These are phyloP conservation scores for Phytophthora hibernalis DNA, from an alignment of 352 stramenopile genomes.

Conservation along the genomic window DNA sequence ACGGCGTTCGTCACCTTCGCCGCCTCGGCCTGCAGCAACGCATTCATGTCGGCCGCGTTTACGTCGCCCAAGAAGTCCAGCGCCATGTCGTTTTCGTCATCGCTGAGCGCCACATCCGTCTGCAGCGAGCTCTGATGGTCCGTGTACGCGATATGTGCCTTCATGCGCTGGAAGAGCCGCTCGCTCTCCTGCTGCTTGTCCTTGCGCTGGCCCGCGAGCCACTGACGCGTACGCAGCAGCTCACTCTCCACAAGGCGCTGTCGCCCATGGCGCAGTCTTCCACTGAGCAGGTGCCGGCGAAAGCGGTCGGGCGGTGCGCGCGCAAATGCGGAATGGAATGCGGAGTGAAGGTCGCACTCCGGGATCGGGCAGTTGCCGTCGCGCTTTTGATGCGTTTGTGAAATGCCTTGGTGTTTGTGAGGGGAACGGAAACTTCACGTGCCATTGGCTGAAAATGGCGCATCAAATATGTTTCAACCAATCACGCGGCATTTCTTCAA, in stretches of 20 bases:
- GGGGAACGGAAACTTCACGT: background rate
- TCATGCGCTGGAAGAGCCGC: conserved; percentile 40
- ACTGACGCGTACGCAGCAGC: conserved; percentile 49
- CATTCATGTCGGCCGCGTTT: conserved; percentile 57
- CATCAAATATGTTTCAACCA: too few relatives aligned
- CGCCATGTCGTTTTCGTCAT: conserved; percentile 42
- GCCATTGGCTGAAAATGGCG: too few relatives aligned
- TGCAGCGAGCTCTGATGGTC: conserved; percentile 49
- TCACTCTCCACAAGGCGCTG: conserved; percentile 49
- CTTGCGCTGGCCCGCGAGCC: conserved; percentile 30
- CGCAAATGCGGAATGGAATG: conserved; percentile 2
- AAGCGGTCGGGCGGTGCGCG: too few relatives aligned
- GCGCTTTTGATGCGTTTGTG: conserved; percentile 3
- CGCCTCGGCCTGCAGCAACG: conserved; percentile 53
- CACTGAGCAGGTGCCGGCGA: background rate
- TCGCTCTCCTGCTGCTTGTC: conserved; percentile 22
- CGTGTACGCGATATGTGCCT: conserved; percentile 47
- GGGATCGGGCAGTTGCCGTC: background rate
- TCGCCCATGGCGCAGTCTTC: conserved; percentile 31
- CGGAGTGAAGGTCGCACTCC: conserved; percentile 31
- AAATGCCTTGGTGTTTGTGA: conserved; percentile 20
- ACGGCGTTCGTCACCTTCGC: conserved; percentile 3
- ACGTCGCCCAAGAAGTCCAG: conserved; percentile 69
- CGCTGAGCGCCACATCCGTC: conserved; percentile 27
- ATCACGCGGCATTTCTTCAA: conserved; percentile 13